These are phyloP conservation scores for Rhynchosporium secalis DNA, from an alignment of 2,329 filamentous ascomycete genomes.

Conservation along the genomic window DNA sequence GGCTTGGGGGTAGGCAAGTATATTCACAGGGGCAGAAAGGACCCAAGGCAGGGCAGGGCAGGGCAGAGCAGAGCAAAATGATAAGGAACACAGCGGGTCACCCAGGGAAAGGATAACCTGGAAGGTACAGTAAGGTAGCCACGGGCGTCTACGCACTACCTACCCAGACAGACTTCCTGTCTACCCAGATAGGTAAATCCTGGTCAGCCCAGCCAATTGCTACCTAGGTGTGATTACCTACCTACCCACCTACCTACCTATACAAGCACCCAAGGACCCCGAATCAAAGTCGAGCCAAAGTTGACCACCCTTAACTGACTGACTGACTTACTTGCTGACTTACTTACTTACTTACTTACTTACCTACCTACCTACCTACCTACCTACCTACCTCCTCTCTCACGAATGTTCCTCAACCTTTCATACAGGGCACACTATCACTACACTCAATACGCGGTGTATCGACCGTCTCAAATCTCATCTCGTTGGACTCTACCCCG, in stretches of 20 bases:
- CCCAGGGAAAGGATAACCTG: not conserved
- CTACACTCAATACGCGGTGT: no score
- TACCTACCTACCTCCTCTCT: no score
- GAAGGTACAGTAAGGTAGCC: not conserved
- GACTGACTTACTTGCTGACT: slow-evolving; percentile 12
- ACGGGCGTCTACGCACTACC: not conserved
- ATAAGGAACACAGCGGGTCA: no score
- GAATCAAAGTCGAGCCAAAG: not conserved
- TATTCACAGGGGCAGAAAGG: slow-evolving; percentile 8
- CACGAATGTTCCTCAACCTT: no score
- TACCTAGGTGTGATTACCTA: not conserved
- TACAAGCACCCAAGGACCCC: slow-evolving; percentile 10
- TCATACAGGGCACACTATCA: no score
- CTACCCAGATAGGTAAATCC: slow-evolving; percentile 1
- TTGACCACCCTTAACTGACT: not conserved
- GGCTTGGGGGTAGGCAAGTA: no score
- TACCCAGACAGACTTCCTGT: not conserved
- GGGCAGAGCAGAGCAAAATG: not conserved
- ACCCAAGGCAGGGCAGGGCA: not conserved
- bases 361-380: not conserved
- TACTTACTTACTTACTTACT: not conserved
- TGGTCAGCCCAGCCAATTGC: not conserved
- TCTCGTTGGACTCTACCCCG: slow-evolving; percentile 4
- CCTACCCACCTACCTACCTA: not conserved
- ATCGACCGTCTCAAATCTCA: no score